Evolutionary conservation across 2,329 filamentous ascomycete genomes (phyloP), one percentile per base, ranked within the genome.

Genomic region (Hansfordia pulvinata): DNA sequence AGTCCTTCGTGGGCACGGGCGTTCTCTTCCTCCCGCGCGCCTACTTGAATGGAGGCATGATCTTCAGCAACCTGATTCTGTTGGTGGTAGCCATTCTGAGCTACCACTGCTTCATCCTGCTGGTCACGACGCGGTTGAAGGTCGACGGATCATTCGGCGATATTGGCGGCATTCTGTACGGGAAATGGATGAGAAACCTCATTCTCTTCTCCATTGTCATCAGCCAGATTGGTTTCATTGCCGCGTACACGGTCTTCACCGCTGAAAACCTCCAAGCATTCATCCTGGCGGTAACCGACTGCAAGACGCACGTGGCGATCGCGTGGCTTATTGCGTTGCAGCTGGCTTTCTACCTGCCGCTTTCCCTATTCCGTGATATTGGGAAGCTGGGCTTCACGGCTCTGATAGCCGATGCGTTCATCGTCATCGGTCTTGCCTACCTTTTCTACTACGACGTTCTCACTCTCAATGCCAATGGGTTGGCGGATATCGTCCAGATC

Each of bases 61-160:
- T 93, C 10, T 98, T 98, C 54, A 93, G 85, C 43, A 93, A 92
- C 46, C 37, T 92, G 27, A 80, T 98, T 10, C 69, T 98, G n/a
- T 61, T 98, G 13, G 69, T 65, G 20, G 83, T 98, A 10, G 86
- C 90, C 6, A 60, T 69, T 3, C 62, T 98, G 32, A 94, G 86
- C 49, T 98, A 93, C 56, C 93, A 94, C 60, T 94, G 86, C 58
- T 98, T 98, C 54, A 85, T 98, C 21, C 65, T 98, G 10, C 69
- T 98, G 17, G 85, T 94, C 35, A 77, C 77, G 32, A 90, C 85
- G 2, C 78, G 90, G 18, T 60, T 93, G 25, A 79, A 73, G 46
- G 71, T 96, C 16, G 78, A 86, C 25, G 85, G 82, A n/a, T 96
- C 90, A 1, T 98, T 96, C 55, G 90, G 90, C 52, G 90, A 96